Base-by-base conservation (phyloP, 75 land plant genomes). In the Larix kaempferi region DNA sequence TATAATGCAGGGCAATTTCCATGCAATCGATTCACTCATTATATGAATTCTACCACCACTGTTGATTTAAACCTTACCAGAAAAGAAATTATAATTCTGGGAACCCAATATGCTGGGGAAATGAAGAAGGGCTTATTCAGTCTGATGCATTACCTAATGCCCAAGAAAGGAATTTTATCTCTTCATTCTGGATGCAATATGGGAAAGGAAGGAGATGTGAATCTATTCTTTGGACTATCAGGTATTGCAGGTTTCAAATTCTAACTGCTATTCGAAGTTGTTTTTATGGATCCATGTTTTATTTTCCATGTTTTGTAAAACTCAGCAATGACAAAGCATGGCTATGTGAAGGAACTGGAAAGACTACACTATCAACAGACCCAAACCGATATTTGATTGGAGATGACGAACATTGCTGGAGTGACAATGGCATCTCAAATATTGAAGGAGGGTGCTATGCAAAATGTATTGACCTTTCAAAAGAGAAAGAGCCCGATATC, bases 71-170 rank as follows among this genome's bases (percentile, higher is more conserved):
- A 79, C 25, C 57, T 86, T 59, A 75, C 85, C 74, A 75, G 87
- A 49, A 86, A 76, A 79, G 87, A 86, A 74, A 86, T 86, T 82
- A 82, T 86, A 74, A 86, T 86, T 44, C 78, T 86, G 26, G 87
- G 86, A 56, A 84, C 86, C 57, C 86, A 84, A 60, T 84, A 84
- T 82, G 86, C 86, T 74, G 86, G 86, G 77, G 87, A 86, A 72
- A 86, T 86, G 87, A 86, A 86, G 87, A 86, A 86, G 87, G 87
- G 87, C 58, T 82, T 86, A 41, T 86, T 86, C 82, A 86, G 87
- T 73, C 17, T 86, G 26, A 86, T 86, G 87, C 87, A 86, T 82
- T 86, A 86, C 78, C 58, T 86, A 63, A 86, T 86, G 87, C 87
- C 87, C 21, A 83, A 86, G 61, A 84, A 71, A 79, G 87, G 87